Evolutionary conservation across 371 early-diverging fungal genomes (phyloP).

Genomic region (Choanephora cucurbitarum): DNA sequence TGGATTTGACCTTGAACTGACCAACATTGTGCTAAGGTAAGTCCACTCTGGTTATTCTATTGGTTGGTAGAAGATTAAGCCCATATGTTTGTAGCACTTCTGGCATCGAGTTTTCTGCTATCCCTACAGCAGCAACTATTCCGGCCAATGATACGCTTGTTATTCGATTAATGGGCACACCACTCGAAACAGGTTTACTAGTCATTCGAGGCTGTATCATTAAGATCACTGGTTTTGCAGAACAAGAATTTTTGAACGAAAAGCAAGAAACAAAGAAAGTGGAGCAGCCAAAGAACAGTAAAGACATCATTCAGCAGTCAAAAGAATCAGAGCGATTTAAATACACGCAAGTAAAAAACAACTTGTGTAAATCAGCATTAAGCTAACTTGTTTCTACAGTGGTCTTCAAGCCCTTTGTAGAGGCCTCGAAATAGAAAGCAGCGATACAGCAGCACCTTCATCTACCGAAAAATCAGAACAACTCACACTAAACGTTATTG

Average conservation of each 20-base stretch:
- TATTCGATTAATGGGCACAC: slow-evolving; percentile 69
- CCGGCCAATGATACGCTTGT: slow-evolving; percentile 66
- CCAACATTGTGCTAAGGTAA: slow-evolving; percentile 65
- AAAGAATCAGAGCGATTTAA: slow-evolving; percentile 23
- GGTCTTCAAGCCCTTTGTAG: slow-evolving; percentile 21
- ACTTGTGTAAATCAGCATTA: background rate
- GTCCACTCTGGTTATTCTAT: too few relatives aligned
- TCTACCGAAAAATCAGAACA: background rate
- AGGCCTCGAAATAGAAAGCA: background rate
- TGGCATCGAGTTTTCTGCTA: slow-evolving; percentile 64
- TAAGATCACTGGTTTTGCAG: slow-evolving; percentile 73
- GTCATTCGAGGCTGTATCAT: slow-evolving; percentile 71
- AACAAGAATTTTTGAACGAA: slow-evolving; percentile 67
- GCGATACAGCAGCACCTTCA: background rate
- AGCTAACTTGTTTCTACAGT: slow-evolving; percentile 2
- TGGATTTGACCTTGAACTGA: slow-evolving; percentile 78
- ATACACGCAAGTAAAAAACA: slow-evolving; percentile 7
- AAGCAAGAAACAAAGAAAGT: slow-evolving; percentile 35
- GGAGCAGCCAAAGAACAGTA: slow-evolving; percentile 14
- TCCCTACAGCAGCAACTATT: slow-evolving; percentile 62
- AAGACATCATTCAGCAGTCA: slow-evolving; percentile 2
- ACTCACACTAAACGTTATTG: slow-evolving; percentile 47
- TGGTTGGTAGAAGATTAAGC: too few relatives aligned
- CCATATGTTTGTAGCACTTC: slow-evolving; percentile 64
- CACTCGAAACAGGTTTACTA: slow-evolving; percentile 66